A percentile compares a stretch with the other conserved stretches of the same genome.
Evolutionary conservation across 164 flowering plant species (phyloP).

Genomic region (Aristolochia contorta): DNA sequence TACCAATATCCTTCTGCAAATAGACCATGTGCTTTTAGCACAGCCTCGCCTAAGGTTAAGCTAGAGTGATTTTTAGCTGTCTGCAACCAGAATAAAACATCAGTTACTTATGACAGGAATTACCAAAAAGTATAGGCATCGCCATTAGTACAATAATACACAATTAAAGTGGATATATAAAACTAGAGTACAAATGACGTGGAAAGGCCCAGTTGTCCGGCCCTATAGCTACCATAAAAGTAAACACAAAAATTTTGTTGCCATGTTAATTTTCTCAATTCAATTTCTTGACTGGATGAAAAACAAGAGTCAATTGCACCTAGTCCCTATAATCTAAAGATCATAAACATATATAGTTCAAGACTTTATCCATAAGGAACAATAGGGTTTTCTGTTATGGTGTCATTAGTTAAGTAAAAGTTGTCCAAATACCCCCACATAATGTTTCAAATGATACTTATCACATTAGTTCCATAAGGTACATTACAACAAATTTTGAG

Average conservation of each 20-base stretch:
- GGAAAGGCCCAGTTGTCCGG: background rate
- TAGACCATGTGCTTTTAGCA: slow-evolving; percentile 56
- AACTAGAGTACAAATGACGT: background rate
- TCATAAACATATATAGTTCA: background rate
- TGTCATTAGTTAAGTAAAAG: background rate
- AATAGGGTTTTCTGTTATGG: background rate
- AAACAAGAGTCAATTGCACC: too few relatives aligned
- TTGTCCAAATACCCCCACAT: background rate
- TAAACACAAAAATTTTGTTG: background rate
- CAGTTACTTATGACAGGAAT: background rate
- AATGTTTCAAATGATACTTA: background rate
- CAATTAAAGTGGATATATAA: background rate
- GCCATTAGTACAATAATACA: background rate
- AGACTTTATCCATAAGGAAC: background rate
- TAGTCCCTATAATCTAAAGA: too few relatives aligned
- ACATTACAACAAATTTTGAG: background rate
- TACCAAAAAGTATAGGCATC: background rate
- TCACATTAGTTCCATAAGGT: too few relatives aligned
- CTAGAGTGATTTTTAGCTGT: slow-evolving; percentile 26
- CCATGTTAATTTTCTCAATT: background rate
- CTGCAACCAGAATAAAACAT: slow-evolving; percentile 26
- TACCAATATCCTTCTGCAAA: slow-evolving; percentile 85
- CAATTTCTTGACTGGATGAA: too few relatives aligned
- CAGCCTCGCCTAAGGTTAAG: slow-evolving; percentile 45
- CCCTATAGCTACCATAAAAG: background rate